Conservation (phyloP, 2,329 filamentous ascomycete species). For the Ceratocystis ficicola region DNA sequence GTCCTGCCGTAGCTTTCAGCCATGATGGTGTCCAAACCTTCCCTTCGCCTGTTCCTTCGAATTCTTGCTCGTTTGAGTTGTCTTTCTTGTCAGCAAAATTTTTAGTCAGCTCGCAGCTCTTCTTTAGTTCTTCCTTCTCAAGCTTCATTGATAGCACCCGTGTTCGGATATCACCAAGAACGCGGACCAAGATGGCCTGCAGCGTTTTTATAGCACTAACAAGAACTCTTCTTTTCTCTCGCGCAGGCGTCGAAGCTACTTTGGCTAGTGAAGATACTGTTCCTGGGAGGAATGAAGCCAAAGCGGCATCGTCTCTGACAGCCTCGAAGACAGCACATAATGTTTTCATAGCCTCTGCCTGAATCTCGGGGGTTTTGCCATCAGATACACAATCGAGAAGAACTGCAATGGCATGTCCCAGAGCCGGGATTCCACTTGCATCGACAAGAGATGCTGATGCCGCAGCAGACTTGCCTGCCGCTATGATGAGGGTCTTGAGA, state of each 20-base stretch:
- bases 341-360: conserved; percentile 55
- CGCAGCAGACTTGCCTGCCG: conserved; percentile 40
- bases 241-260: conserved; percentile 55
- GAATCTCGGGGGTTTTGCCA: conserved; percentile 53
- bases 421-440: conserved; percentile 54
- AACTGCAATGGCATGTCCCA: conserved; percentile 73
- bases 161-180: conserved; percentile 47
- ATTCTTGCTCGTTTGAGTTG: background rate
- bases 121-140: conserved; percentile 23
- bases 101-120: background rate
- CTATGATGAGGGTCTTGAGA: conserved; percentile 52
- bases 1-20: conserved; percentile 66
- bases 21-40: conserved; percentile 45
- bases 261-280: conserved; percentile 73
- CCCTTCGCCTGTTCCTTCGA: conserved; percentile 26
- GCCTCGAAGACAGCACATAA: conserved; percentile 50
- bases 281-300: conserved; percentile 79
- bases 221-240: conserved; percentile 47
- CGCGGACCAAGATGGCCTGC: conserved; percentile 40
- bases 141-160: conserved; percentile 34
- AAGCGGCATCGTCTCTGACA: conserved; percentile 58
- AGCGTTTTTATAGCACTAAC: conserved; percentile 49
- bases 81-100: background rate
- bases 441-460: conserved; percentile 41
- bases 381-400: conserved; percentile 62